Percentiles rank a stretch among this genome's conserved stretches.
Evolutionary conservation across 495 filamentous ascomycete genomes (phyloP).

Genomic region (Cladorrhinum samala): DNA sequence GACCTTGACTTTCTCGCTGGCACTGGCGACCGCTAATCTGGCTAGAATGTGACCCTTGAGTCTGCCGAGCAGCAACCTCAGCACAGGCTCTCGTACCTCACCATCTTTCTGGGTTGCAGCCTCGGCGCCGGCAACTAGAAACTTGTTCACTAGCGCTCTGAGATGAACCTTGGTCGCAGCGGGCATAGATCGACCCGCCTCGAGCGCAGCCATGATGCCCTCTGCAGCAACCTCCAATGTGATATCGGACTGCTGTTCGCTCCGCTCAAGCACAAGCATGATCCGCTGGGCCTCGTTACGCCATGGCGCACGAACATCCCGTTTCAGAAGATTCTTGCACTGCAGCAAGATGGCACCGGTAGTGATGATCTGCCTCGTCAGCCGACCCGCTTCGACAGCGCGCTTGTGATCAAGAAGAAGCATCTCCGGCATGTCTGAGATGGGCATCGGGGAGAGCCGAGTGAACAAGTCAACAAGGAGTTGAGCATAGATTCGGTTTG

Average conservation of each 20-base stretch:
- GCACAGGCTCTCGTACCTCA: slow-evolving; percentile 70
- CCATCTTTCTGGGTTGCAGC: slow-evolving; percentile 26
- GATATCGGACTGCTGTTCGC: slow-evolving; percentile 39
- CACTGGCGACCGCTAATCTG: slow-evolving; percentile 66
- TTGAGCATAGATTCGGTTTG: slow-evolving; percentile 74
- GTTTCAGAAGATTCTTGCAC: slow-evolving; percentile 90
- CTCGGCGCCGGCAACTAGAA: slow-evolving; percentile 38
- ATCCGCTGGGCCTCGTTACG: slow-evolving; percentile 78
- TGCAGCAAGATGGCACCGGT: slow-evolving; percentile 78
- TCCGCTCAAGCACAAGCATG: slow-evolving; percentile 43
- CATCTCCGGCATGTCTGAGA: slow-evolving; percentile 71
- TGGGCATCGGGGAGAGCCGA: slow-evolving; percentile 43
- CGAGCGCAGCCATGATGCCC: slow-evolving; percentile 69
- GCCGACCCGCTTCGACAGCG: slow-evolving; percentile 56
- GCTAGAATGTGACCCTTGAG: slow-evolving; percentile 69
- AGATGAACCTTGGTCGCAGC: slow-evolving; percentile 54
- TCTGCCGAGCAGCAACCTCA: slow-evolving; percentile 70
- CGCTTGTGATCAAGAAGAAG: slow-evolving; percentile 73
- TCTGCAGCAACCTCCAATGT: slow-evolving; percentile 51
- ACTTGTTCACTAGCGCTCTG: slow-evolving; percentile 44
- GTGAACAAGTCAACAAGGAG: slow-evolving; percentile 57
- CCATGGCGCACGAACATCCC: slow-evolving; percentile 87
- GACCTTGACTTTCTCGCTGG: slow-evolving; percentile 73
- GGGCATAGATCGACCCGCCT: slow-evolving; percentile 77
- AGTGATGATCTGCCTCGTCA: slow-evolving; percentile 69